Conservation (phyloP, 495 filamentous ascomycete genomes). For the Trypethelium eluteriae region DNA sequence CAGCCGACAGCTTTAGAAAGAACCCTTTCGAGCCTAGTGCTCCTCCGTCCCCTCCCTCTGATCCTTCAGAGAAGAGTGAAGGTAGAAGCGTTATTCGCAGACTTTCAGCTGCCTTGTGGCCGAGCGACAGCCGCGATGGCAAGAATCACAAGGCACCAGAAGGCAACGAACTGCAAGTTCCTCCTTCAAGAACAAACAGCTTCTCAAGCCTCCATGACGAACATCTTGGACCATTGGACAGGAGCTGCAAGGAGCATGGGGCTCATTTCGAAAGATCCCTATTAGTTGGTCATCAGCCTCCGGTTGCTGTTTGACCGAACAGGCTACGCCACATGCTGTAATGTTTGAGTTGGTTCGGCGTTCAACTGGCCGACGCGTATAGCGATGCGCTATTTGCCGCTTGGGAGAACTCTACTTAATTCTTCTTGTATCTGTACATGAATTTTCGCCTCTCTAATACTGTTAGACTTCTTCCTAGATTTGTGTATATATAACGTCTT, state of each 20-base stretch:
- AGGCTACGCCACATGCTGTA: background rate
- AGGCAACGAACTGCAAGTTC: background rate
- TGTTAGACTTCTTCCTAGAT: background rate
- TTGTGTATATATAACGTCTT: background rate
- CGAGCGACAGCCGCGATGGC: background rate
- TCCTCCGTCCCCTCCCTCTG: constrained; percentile 2
- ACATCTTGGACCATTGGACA: background rate
- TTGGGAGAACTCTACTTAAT: background rate
- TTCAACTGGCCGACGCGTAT: background rate
- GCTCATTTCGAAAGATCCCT: background rate
- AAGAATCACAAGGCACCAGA: background rate
- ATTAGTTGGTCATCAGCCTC: background rate
- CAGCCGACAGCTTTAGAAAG: background rate
- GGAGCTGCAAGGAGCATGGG: background rate
- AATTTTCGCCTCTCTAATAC: background rate
- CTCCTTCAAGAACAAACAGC: background rate
- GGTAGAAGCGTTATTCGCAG: background rate
- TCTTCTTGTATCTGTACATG: background rate
- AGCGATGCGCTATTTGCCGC: background rate
- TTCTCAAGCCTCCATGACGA: constrained; percentile 3
- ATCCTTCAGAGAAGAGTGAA: background rate
- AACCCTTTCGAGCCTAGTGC: background rate
- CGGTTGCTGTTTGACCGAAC: background rate
- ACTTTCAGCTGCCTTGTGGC: constrained; percentile 1
- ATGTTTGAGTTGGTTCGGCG: background rate